A percentile compares a stretch with the other conserved stretches of the same genome.
Evolutionary conservation across 2,329 filamentous ascomycete species (phyloP).

Genomic region (Aspergillus intermedius): DNA sequence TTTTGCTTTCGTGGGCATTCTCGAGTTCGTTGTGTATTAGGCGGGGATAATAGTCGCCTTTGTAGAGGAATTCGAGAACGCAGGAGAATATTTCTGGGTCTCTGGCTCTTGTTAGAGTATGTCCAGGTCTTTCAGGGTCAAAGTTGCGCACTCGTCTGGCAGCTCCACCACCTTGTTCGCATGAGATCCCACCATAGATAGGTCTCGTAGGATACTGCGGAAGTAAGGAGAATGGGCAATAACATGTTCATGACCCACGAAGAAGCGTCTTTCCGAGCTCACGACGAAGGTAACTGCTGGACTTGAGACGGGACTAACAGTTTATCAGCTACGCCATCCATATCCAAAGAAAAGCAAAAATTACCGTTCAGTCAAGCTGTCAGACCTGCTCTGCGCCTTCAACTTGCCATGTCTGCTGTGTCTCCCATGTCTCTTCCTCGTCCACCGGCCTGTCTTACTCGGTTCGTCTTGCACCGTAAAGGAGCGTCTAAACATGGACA

Average conservation of each 20-base stretch:
- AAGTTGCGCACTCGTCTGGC: slow-evolving; percentile 50
- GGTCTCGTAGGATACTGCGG: slow-evolving; percentile 61
- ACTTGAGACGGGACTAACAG: slow-evolving; percentile 45
- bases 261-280: slow-evolving; percentile 77
- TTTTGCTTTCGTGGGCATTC: slow-evolving; percentile 53
- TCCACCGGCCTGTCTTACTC: slow-evolving; percentile 62
- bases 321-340: background rate
- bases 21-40: slow-evolving; percentile 87
- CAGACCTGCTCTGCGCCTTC: slow-evolving; percentile 81
- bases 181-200: slow-evolving; percentile 59
- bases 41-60: slow-evolving; percentile 89
- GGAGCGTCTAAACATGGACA: slow-evolving; percentile 84
- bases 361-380: slow-evolving; percentile 50
- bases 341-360: slow-evolving; percentile 6
- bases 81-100: slow-evolving; percentile 91
- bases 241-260: slow-evolving; percentile 92
- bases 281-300: slow-evolving; percentile 84
- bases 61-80: slow-evolving; percentile 94
- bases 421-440: slow-evolving; percentile 26
- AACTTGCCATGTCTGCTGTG: slow-evolving; percentile 73
- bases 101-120: slow-evolving; percentile 38
- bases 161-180: slow-evolving; percentile 73
- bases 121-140: background rate
- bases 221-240: slow-evolving; percentile 82
- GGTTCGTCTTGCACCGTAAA: slow-evolving; percentile 79